These are phyloP conservation scores for Ascochyta lentis DNA, from an alignment of 2,329 filamentous ascomycete genomes.

Conservation along the genomic window DNA sequence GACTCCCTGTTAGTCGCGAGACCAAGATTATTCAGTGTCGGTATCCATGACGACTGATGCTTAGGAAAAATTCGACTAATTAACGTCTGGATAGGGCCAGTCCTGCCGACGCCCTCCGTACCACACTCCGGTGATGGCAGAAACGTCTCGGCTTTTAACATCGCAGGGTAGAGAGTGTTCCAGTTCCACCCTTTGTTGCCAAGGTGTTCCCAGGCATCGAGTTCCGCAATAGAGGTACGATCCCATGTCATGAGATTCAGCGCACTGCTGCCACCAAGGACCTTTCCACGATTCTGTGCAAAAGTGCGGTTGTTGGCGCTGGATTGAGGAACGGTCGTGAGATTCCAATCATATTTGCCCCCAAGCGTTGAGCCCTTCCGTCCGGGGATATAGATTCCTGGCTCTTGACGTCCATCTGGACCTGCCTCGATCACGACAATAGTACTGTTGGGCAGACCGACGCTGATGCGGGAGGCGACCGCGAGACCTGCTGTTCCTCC, in stretches of 20 bases:
- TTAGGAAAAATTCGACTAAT: constrained; percentile 54
- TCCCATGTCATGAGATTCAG: constrained; percentile 53
- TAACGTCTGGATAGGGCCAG: constrained; percentile 42
- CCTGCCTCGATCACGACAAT: constrained; percentile 38
- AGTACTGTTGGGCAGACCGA: constrained; percentile 33
- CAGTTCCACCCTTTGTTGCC: constrained; percentile 46
- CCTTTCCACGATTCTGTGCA: constrained; percentile 54
- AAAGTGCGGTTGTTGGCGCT: constrained; percentile 51
- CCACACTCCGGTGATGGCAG: constrained; percentile 36
- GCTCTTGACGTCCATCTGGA: constrained; percentile 38
- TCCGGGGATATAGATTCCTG: constrained; percentile 35
- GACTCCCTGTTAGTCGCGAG: constrained; percentile 53
- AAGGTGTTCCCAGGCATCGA: constrained; percentile 42
- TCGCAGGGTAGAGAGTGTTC: constrained; percentile 39
- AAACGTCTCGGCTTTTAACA: constrained; percentile 44
- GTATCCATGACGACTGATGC: constrained; percentile 54
- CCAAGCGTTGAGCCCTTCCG: constrained; percentile 38
- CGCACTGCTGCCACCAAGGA: constrained; percentile 57
- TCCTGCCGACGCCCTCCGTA: constrained; percentile 34
- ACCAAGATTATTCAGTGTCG: constrained; percentile 56
- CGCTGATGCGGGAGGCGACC: constrained; percentile 41
- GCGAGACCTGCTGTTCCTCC: constrained; percentile 41
- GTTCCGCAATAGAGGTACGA: constrained; percentile 37
- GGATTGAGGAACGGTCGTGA: constrained; percentile 54
- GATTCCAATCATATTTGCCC: constrained; percentile 47